Evolutionary conservation across 1,284 basidiomycete species (phyloP).

Genomic region (Tylopilus orsonianus): DNA sequence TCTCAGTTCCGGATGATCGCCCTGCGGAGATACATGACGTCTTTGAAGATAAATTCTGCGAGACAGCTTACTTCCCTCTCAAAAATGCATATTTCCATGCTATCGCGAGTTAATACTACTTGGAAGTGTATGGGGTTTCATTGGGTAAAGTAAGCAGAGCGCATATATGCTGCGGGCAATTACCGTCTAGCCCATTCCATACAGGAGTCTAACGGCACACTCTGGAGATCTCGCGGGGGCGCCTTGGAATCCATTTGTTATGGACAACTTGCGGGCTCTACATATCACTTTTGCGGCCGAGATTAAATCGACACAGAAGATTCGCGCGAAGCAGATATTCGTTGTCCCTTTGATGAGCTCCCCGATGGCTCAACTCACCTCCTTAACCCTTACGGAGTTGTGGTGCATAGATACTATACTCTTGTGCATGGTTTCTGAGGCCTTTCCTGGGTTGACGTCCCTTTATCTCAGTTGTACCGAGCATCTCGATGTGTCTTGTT

Average conservation of each 20-base stretch:
- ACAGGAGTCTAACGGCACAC: conserved; percentile 19
- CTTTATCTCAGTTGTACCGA: conserved; percentile 59
- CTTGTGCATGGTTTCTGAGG: conserved; percentile 45
- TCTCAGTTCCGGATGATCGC: conserved; percentile 27
- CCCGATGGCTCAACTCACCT: conserved; percentile 35
- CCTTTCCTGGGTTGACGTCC: conserved; percentile 44
- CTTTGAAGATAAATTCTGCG: conserved; percentile 21
- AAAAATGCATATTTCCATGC: conserved; percentile 27
- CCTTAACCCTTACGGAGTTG: conserved; percentile 49
- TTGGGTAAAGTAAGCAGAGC: conserved; percentile 31
- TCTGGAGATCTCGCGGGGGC: conserved; percentile 24
- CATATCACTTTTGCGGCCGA: conserved; percentile 29
- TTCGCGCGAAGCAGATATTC: conserved; percentile 26
- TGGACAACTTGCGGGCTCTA: conserved; percentile 18
- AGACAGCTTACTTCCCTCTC: conserved; percentile 23
- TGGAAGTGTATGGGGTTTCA: conserved; percentile 17
- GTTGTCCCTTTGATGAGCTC: conserved; percentile 10
- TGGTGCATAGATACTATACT: conserved; percentile 53
- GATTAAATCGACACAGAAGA: conserved; percentile 26
- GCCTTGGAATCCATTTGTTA: conserved; percentile 27
- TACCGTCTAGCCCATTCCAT: background rate
- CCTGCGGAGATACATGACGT: conserved; percentile 30
- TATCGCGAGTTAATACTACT: conserved; percentile 11
- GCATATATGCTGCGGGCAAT: conserved; percentile 23
- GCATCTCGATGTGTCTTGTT: conserved; percentile 53